Evolutionary conservation across 1,284 basidiomycete species (phyloP), one percentile per base, ranked within the genome.

Genomic region (Malassezia caprae): DNA sequence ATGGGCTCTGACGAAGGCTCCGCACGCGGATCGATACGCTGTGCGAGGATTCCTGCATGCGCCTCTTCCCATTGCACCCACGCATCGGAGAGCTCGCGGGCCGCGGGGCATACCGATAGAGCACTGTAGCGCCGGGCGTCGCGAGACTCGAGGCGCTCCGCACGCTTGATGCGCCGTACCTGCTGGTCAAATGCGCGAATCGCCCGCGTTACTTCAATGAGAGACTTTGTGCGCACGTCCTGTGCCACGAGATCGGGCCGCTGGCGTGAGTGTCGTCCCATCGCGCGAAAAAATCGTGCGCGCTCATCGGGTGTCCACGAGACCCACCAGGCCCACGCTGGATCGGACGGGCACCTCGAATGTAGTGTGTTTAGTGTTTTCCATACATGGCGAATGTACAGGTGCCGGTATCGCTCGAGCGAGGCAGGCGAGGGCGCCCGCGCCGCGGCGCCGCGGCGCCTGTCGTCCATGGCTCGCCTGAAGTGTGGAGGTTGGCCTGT

Each of bases 231-330:
- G 8, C 76, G 76, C 31, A 86, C 76, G 48, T 80, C 79, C n/a
- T 75, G 76, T 0, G 84, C 81, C 51, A 87, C 83, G 42, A 87
- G 77, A 68, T 88, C 86, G 1, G 84, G 83, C 19, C 84, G 77
- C 17, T 82, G 76, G 21, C 83, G 79, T n/a, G 85, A 87, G 69
- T 84, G 78, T 0, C 81, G 70, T 13, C 78, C 68, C 13, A 87
- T 73, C 0, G 79, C 81, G 64, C 81, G 83, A 66, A 88, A 89
- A 75, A 90, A 87, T 0, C 68, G 60, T 12, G 81, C 77, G 63
- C 85, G 85, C 67, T 90, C 87, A 7, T 74, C 59, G 0, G 78
- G 65, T 4, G 82, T 81, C 87, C 87, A 90, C 56, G 77, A 77
- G 10, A 78, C 77, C 55, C 55, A 57, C 55, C 55, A 57, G 2